phyloP scores from a whole-genome alignment of 257 asterid species.

The Fraxinus anomala region DNA sequence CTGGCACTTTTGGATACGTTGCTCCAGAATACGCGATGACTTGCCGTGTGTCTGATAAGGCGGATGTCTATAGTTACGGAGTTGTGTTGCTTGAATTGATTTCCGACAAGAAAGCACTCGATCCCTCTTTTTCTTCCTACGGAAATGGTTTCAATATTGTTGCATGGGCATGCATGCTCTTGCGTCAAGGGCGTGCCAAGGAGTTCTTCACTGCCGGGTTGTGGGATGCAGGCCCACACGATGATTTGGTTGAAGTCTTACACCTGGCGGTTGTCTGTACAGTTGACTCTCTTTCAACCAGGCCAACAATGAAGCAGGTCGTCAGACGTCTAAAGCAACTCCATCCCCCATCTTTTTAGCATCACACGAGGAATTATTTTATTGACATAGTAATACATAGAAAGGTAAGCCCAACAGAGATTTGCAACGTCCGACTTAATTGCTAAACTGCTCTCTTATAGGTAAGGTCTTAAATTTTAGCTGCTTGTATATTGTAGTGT shows the following conservation, averaged over 20 bases:
- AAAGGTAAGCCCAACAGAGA: conserved; percentile 24
- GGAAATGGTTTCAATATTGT: conserved; percentile 91
- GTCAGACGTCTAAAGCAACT: conserved; percentile 84
- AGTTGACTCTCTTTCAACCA: conserved; percentile 65
- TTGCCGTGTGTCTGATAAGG: conserved; percentile 92
- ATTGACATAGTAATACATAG: neutral
- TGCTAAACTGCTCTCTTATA: conserved; percentile 26
- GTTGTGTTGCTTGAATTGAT: conserved; percentile 84
- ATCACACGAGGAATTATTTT: conserved; percentile 13
- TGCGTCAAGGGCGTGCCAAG: conserved; percentile 76
- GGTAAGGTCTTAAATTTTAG: conserved; percentile 36
- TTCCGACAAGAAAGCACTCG: conserved; percentile 87
- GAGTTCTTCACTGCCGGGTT: conserved; percentile 82
- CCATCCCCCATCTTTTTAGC: conserved; percentile 80
- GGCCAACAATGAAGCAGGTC: conserved; percentile 94
- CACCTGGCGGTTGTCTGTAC: conserved; percentile 86
- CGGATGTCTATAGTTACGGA: conserved; percentile 91
- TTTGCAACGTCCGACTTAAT: conserved; percentile 27
- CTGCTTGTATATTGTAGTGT: conserved; percentile 69
- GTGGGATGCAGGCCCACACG: conserved; percentile 90
- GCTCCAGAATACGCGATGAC: conserved; percentile 97
- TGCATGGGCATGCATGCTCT: conserved; percentile 87
- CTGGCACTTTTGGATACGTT: conserved; percentile 89
- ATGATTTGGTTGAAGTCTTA: conserved; percentile 79
- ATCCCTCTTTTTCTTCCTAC: conserved; percentile 83